Evolutionary conservation across 257 asterid genomes (phyloP).

Genomic region (Plectranthus barbatus): DNA sequence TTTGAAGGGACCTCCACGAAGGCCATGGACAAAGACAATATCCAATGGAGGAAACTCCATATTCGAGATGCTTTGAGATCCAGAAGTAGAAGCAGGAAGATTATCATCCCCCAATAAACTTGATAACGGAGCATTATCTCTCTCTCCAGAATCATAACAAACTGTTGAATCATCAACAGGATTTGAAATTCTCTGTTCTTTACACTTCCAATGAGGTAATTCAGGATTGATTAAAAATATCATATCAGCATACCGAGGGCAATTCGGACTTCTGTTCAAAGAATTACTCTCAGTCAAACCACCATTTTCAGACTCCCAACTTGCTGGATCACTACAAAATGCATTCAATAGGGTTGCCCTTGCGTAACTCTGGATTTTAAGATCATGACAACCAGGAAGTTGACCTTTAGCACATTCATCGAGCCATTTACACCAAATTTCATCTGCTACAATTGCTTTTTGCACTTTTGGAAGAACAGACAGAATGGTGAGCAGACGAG

Average conservation of each 20-base stretch:
- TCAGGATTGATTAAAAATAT: conserved; percentile 79
- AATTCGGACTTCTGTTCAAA: conserved; percentile 19
- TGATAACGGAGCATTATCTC: conserved; percentile 20
- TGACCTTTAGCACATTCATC: conserved; percentile 83
- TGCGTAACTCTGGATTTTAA: conserved; percentile 84
- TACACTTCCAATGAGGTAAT: conserved; percentile 84
- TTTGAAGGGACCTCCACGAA: conserved; percentile 99
- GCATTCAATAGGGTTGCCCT: conserved; percentile 83
- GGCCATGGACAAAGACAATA: conserved; percentile 90
- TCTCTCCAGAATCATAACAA: conserved; percentile 34
- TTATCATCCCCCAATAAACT: conserved; percentile 25
- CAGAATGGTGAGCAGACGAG: conserved; percentile 76
- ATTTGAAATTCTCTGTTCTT: conserved; percentile 21
- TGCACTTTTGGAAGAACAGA: conserved; percentile 77
- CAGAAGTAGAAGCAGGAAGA: conserved; percentile 49
- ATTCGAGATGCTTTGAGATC: conserved; percentile 36
- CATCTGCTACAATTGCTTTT: conserved; percentile 59
- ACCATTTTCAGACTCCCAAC: conserved; percentile 30
- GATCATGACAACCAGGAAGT: conserved; percentile 86
- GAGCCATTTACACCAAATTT: conserved; percentile 76
- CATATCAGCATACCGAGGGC: conserved; percentile 76
- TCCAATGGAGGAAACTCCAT: conserved; percentile 61
- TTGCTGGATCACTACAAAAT: conserved; percentile 44
- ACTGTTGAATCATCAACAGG: conserved; percentile 24
- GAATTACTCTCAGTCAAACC: conserved; percentile 29